Percentiles rank a stretch among this genome's conserved stretches.
Conservation (phyloP, 73 alveolate genomes). For the Stentor roeselii region DNA sequence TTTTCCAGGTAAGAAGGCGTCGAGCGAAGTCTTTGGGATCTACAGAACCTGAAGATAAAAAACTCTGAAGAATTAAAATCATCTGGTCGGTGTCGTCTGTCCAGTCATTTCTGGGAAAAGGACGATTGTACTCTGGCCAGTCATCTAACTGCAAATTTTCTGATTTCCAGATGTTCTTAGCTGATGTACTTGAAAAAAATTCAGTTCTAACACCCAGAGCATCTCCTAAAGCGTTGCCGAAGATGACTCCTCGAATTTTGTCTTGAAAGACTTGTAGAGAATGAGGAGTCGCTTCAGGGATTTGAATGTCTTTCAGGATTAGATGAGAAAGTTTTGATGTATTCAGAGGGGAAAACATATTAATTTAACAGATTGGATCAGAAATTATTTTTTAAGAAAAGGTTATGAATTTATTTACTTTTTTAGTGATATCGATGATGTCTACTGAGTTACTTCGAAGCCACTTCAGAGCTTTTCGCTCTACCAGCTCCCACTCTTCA, state of each 20-base stretch:
- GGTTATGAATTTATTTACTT: neutral
- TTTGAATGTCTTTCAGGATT: neutral
- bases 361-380: too few relatives aligned
- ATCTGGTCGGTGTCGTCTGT: slow-evolving; percentile 50
- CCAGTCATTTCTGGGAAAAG: slow-evolving; percentile 35
- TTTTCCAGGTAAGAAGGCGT: slow-evolving; percentile 18
- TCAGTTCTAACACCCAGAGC: slow-evolving; percentile 44
- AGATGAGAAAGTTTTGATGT: too few relatives aligned
- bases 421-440: neutral
- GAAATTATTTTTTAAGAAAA: neutral
- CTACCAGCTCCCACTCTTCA: neutral
- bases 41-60: neutral
- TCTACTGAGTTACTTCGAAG: neutral
- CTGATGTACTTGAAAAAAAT: neutral
- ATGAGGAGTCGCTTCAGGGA: neutral
- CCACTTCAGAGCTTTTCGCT: neutral
- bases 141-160: neutral
- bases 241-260: slow-evolving; percentile 31
- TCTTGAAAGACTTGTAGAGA: slow-evolving; percentile 4
- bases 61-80: slow-evolving; percentile 28
- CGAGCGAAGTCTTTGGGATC: neutral
- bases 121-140: slow-evolving; percentile 32
- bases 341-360: too few relatives aligned
- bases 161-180: neutral
- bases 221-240: slow-evolving; percentile 46